Evolutionary conservation across 768 basidiomycete genomes (phyloP), one percentile per base, ranked within the genome.

Genomic region (Suillus discolor): DNA sequence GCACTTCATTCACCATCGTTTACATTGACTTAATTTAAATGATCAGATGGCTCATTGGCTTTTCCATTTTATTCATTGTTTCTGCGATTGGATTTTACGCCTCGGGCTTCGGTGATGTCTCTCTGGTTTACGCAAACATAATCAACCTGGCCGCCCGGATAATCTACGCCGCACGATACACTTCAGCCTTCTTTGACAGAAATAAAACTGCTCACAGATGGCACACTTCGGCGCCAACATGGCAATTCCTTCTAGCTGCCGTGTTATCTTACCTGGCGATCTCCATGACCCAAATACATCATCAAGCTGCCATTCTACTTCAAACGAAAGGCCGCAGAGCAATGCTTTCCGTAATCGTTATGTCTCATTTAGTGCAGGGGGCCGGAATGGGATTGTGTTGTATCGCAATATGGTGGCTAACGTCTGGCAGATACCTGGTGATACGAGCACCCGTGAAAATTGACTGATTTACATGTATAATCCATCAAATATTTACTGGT

Each of bases 121-220:
- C 88, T 8, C 81, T 93, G 41, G 89, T 94, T 3, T 92, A 88
- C 71, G 90, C 89, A 66, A 95, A 96, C 71, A 87, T 90, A 66
- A 73, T 83, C 69, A 91, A 90, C 72, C 81, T 92, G 67, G 76
- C 81, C 0, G 82, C 83, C 6, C 83, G 93, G 18, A 90, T 91
- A 47, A 70, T 79, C 34, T 93, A 91, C 73, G 85, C 85, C 49
- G 76, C 82, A 65, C 69, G 70, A 42, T 93, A 89, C 72, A 76
- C 79, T 16, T 71, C 72, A 6, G 66, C 66, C 2, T 93, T 82
- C 73, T 91, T 88, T 77, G 66, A 62, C 25, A 67, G 68, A 57
- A 65, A 69, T 60, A 51, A 55, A 63, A 64, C 36, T 65, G 60
- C 28, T 62, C 71, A 60, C 66, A 45, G 38, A 60, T 77, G 57